phyloP scores from a whole-genome alignment of 768 basidiomycete genomes.

The Coprinellus aureogranulatus region DNA sequence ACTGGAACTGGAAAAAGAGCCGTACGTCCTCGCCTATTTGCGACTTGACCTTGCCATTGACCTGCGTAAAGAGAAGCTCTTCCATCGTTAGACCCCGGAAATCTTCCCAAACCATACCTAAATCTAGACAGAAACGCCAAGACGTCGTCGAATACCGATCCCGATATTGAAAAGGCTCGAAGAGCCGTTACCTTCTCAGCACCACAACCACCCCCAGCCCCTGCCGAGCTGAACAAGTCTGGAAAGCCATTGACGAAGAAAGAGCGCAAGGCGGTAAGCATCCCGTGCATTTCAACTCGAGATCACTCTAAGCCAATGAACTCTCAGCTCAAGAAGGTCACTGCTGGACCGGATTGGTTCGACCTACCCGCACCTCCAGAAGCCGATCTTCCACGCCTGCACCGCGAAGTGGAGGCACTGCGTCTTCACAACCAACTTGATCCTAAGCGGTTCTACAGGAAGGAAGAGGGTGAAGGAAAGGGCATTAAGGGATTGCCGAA shows the following conservation, averaged over 20 bases:
- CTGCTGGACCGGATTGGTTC: conserved; percentile 83
- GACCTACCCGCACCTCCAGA: conserved; percentile 82
- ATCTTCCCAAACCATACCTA: conserved; percentile 65
- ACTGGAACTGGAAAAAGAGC: conserved; percentile 44
- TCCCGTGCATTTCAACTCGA: not conserved
- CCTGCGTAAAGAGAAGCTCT: conserved; percentile 41
- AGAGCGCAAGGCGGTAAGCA: conserved; percentile 64
- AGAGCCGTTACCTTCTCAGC: conserved; percentile 46
- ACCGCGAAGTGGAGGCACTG: conserved; percentile 86
- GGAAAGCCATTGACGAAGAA: conserved; percentile 72
- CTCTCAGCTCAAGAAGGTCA: conserved; percentile 63
- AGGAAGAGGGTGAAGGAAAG: conserved; percentile 81
- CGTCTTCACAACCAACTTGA: conserved; percentile 86
- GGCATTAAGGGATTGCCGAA: conserved; percentile 84
- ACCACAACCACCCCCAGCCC: conserved; percentile 63
- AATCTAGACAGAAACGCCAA: conserved; percentile 46
- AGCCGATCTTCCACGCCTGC: conserved; percentile 71
- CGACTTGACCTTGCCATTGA: conserved; percentile 7
- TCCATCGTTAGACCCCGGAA: conserved; percentile 64
- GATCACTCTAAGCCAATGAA: not conserved
- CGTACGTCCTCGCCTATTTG: conserved; percentile 25
- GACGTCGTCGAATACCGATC: conserved; percentile 54
- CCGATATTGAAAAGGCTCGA: conserved; percentile 55
- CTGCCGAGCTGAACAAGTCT: conserved; percentile 55
- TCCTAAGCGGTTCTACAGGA: conserved; percentile 87